Evolutionary conservation across 495 filamentous ascomycete genomes (phyloP), one percentile per base, ranked within the genome.

Genomic region (Neurospora discreta): DNA sequence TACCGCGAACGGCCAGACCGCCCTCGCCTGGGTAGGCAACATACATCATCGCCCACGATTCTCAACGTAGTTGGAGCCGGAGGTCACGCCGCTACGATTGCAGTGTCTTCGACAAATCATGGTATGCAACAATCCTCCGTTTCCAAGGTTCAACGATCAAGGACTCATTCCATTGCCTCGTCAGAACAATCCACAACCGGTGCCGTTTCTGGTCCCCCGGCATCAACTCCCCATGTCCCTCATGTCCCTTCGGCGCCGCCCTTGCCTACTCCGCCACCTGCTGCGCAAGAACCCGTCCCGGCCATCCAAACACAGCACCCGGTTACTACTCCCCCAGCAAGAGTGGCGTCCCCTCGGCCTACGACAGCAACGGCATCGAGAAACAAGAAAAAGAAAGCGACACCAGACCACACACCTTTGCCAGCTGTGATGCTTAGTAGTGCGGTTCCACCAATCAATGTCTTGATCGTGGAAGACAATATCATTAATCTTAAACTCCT

Each of bases 381-480:
- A 44, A 77, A 76, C 73, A 91, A 87, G 81, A 65, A 65, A 36
- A 89, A 83, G 77, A 88, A 86, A 79, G 87, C 86, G 75, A 74
- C 79, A 15, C 74, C 78, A 52, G 86, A 89, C 43, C 79, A 85
- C 44, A 84, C 83, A 13, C 76, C 83, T 18, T 76, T 88, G 3
- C 85, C 89, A 71, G 84, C 90, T 2, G 90, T 89, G n/a, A 85
- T 93, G 68, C 87, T 95, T 15, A 92, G 92, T 76, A 89, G 90
- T 69, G 90, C 92, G 7, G 94, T 99, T 3, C 95, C 95, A 11
- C 95, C 95, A 26, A 99, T 99, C 81, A 98, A 97, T 75, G 94
- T 98, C 10, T 85, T 99, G 20, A 98, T 99, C 71, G 95, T 99
- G 41, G 95, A 99, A 82, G 95, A 99, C 83, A 99, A 99, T 79